Evolutionary conservation across 176 grass and related monocot genomes (phyloP), one percentile per base, ranked within the genome.

Genomic region (Aegilops bicornis): DNA sequence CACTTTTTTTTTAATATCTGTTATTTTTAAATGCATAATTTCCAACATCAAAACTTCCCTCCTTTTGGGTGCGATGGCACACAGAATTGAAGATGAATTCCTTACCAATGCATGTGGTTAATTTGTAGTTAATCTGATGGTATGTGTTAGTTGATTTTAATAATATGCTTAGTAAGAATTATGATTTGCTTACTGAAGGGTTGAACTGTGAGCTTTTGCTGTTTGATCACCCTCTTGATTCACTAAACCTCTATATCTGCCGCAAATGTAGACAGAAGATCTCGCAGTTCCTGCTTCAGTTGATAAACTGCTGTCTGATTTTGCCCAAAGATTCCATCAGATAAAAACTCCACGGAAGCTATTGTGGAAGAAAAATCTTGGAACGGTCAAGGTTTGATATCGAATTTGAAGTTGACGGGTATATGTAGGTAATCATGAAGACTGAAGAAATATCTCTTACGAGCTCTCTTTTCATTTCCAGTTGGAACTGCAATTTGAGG

Each of bases 301-400:
- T 75, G 87, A 96, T 81, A 82, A 84, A 79, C 74, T 98, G 62
- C 69, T 98, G 64, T 98, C 86, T 88, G 91, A 95, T 87, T 98
- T 95, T 82, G 96, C 91, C 66, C 88, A 95, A 73, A 94, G 91
- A 50, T 98, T 95, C 75, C 96, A 98, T 84, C 89, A 95, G 93
- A 95, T 98, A 90, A 98, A 95, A 94, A 91, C 90, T 85, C 96
- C 96, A 83, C 88, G 96, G 10, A 98, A 98, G 86, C 79, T 98
- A 69, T 78, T 94, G 66, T 98, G 96, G 96, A 98, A 95, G 93
- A 94, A 94, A 89, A 98, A 95, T 85, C 96, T 98, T 79, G 96
- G 96, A 86, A 94, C 84, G 19, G 93, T 98, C 68, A 98, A 98
- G 96, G 96, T 95, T 82, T 76, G 87, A 67, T 91, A 47, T 85